These are phyloP conservation scores for Apostasia ramifera DNA, from an alignment of 106 monocot species.

Conservation along the genomic window DNA sequence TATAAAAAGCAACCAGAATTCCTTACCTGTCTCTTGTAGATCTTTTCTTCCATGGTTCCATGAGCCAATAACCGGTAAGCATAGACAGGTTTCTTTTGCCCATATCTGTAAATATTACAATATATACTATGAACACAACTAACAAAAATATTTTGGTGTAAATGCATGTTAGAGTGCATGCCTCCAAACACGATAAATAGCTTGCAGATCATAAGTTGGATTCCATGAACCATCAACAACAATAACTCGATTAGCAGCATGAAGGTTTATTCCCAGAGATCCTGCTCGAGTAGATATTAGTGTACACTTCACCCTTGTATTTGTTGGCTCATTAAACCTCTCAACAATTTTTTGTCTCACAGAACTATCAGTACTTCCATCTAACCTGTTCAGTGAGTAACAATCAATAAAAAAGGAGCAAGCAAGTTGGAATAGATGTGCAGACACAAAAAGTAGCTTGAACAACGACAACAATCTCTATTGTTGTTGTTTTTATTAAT, in stretches of 20 bases:
- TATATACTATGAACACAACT: neutral
- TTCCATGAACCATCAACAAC: conserved; percentile 99
- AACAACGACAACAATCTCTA: too few relatives aligned
- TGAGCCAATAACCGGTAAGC: conserved; percentile 95
- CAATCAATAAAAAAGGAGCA: neutral
- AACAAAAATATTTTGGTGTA: neutral
- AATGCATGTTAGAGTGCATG: conserved; percentile 17
- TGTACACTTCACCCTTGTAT: conserved; percentile 83
- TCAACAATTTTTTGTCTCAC: conserved; percentile 94
- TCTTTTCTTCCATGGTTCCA: conserved; percentile 98
- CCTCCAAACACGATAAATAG: conserved; percentile 98
- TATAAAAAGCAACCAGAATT: neutral
- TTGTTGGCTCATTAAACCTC: conserved; percentile 81
- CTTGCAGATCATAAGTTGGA: conserved; percentile 95
- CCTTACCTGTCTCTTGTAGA: conserved; percentile 91
- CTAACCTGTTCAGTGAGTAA: conserved; percentile 47
- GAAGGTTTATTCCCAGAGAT: conserved; percentile 90
- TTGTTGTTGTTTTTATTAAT: too few relatives aligned
- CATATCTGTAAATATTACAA: conserved; percentile 55
- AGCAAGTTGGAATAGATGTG: neutral
- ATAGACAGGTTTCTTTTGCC: conserved; percentile 91
- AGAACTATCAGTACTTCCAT: conserved; percentile 81
- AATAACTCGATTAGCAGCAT: conserved; percentile 93
- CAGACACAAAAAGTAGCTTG: too few relatives aligned
- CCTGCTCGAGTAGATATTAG: conserved; percentile 96